A percentile compares a stretch with the other conserved stretches of the same genome.
These are phyloP conservation scores for Hordeum pubiflorum DNA, from an alignment of 202 grass and related monocot genomes.

Conservation along the genomic window DNA sequence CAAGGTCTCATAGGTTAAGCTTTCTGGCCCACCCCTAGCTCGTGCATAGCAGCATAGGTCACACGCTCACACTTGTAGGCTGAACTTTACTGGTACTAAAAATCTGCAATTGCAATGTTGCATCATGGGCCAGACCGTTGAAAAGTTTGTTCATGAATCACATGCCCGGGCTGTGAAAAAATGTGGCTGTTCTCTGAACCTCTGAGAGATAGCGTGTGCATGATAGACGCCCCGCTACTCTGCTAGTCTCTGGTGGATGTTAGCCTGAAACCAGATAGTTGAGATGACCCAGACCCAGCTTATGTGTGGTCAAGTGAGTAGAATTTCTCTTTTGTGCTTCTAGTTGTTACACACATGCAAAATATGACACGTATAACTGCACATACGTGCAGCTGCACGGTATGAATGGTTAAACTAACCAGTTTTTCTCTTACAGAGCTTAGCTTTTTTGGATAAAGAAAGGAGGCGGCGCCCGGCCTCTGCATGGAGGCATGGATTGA, in stretches of 20 bases:
- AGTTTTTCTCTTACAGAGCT: background rate
- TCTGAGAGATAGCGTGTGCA: background rate
- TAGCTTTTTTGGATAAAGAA: background rate
- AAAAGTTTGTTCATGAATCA: slow-evolving; percentile 17
- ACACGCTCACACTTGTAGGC: background rate
- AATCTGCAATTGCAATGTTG: background rate
- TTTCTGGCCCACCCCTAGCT: slow-evolving; percentile 25
- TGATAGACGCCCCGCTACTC: background rate
- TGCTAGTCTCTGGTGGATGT: slow-evolving; percentile 9
- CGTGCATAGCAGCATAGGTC: background rate
- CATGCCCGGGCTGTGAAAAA: background rate
- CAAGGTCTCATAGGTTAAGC: slow-evolving; percentile 19
- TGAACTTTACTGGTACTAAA: background rate
- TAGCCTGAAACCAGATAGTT: background rate
- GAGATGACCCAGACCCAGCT: slow-evolving; percentile 10
- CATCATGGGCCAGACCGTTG: slow-evolving; percentile 9
- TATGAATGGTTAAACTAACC: background rate
- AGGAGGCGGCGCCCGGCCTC: background rate
- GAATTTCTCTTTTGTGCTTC: background rate
- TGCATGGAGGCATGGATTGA: background rate
- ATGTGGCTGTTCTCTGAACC: background rate
- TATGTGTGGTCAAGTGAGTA: background rate
- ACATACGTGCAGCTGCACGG: background rate
- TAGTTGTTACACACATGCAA: background rate
- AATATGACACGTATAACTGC: background rate